Evolutionary conservation across 768 basidiomycete genomes (phyloP), one percentile per base, ranked within the genome.

Genomic region (Termitomyces sp.): DNA sequence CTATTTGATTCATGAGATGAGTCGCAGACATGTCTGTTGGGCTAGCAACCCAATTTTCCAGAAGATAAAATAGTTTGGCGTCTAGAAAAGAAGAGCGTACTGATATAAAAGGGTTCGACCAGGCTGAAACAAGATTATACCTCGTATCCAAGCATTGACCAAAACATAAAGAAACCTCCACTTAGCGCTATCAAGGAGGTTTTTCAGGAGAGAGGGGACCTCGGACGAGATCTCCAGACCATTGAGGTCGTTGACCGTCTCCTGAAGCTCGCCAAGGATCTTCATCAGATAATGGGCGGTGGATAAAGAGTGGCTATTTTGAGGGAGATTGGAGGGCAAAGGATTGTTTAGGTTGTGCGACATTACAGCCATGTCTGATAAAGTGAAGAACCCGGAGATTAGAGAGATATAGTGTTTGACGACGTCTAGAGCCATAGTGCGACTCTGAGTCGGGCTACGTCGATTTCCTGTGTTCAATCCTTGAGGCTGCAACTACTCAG

Each of bases 81-180:
- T 99, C 96, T 97, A 63, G 7, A 51, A 50, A 20, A 54, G 7
- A 52, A 55, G 26, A 26, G 26, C 26, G 58, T 4, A 41, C 36
- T 52, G 28, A 33, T 35, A 47, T 57, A 44, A 43, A 38, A 51
- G 14, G 40, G 18, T 28, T 14, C 33, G 41, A 45, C 41, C 9
- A 24, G 57, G 43, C 30, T 58, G n/a, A 2, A 24, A 28, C 70
- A 18, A 32, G 2, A 36, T 16, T 78, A 46, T 60, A 94, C 96
- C 96, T 74, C 87, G 79, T 35, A 90, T 66, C 97, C 97, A 99
- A 9, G 80, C 76, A 18, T 78, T 78, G 46, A 88, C 79, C 22
- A 98, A 79, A 20, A 89, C 78, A 65, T 96, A 92, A 52, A 84
- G 85, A 67, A 98, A 94, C 61, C 86, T 84, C 94, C 96, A 96